A percentile compares a stretch with the other conserved stretches of the same genome.
These are phyloP conservation scores for Acanthamoeba sp. DNA, from an alignment of 208 protist genomes.

Conservation along the genomic window DNA sequence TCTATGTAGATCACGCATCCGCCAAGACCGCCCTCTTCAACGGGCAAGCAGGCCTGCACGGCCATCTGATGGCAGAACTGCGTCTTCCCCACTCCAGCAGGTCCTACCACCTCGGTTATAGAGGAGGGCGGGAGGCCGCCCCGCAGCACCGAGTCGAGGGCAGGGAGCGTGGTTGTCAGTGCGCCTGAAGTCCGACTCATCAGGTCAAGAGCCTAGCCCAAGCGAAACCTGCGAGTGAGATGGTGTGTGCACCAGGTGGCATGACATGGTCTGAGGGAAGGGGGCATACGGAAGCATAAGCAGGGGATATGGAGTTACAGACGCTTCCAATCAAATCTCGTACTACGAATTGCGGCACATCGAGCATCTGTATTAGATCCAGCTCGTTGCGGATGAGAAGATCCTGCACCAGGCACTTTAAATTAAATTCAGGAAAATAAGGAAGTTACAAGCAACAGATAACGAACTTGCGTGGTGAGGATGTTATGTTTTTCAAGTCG, in stretches of 20 bases:
- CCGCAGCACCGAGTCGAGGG: constrained; percentile 31
- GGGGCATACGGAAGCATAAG: background rate
- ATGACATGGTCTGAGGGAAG: background rate
- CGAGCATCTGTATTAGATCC: constrained; percentile 18
- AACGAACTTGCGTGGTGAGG: background rate
- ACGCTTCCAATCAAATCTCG: constrained; percentile 6
- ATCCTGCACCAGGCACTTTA: background rate
- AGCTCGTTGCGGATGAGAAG: constrained; percentile 18
- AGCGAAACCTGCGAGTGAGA: background rate
- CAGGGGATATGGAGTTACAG: background rate
- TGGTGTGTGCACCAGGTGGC: too few relatives aligned
- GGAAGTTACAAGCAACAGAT: background rate
- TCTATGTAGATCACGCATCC: constrained; percentile 59
- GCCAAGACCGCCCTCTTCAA: constrained; percentile 61
- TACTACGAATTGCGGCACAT: constrained; percentile 46
- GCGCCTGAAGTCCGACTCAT: background rate
- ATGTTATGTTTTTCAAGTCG: constrained; percentile 40
- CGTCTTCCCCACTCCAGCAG: constrained; percentile 69
- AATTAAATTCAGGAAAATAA: background rate
- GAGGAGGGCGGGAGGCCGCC: constrained; percentile 35
- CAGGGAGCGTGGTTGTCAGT: background rate
- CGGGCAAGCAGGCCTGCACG: constrained; percentile 31
- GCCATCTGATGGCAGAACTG: constrained; percentile 75
- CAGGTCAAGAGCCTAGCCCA: background rate
- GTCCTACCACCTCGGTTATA: constrained; percentile 69